A percentile compares a stretch with the other conserved stretches of the same genome.
phyloP scores from a whole-genome alignment of 2,329 filamentous ascomycete genomes.

The Lecanosticta acicola region DNA sequence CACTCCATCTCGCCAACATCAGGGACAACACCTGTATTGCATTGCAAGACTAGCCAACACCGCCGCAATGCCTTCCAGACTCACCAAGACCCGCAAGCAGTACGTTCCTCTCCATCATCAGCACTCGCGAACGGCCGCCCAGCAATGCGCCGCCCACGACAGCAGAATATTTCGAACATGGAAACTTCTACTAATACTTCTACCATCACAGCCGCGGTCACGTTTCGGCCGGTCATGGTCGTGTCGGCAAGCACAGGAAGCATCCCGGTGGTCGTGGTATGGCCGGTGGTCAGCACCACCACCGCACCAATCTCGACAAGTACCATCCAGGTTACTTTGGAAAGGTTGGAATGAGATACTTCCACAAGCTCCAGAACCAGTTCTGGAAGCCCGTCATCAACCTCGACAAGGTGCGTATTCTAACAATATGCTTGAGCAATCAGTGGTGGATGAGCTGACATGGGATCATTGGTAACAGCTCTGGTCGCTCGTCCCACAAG shows the following conservation, averaged over 20 bases:
- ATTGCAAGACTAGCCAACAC: conserved; percentile 14
- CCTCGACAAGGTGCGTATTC: conserved; percentile 78
- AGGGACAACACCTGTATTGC: conserved; percentile 11
- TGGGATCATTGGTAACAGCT: conserved; percentile 53
- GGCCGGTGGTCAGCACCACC: conserved; percentile 99
- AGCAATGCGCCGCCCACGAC: not conserved
- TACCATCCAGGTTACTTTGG: conserved; percentile 99
- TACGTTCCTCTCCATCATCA: conserved; percentile 43
- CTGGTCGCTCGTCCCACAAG: conserved; percentile 87
- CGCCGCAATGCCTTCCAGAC: conserved; percentile 62
- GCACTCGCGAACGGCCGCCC: conserved; percentile 1
- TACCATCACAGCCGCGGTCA: conserved; percentile 70
- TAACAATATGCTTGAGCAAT: not conserved
- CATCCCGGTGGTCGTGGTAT: conserved; percentile 72
- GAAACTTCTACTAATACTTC: conserved; percentile 16
- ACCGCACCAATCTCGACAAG: conserved; percentile 87
- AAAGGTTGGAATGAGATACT: conserved; percentile 62
- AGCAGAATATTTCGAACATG: no score
- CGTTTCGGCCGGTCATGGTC: conserved; percentile 96
- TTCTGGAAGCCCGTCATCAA: conserved; percentile 99
- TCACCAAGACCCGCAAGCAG: conserved; percentile 73
- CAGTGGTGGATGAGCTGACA: not conserved
- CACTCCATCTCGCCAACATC: no score
- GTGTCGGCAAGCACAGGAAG: conserved; percentile 98
- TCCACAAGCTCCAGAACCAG: conserved; percentile 93